Conservation (phyloP, 2,329 filamentous ascomycete species). For the Talaromyces albobiverticillius region DNA sequence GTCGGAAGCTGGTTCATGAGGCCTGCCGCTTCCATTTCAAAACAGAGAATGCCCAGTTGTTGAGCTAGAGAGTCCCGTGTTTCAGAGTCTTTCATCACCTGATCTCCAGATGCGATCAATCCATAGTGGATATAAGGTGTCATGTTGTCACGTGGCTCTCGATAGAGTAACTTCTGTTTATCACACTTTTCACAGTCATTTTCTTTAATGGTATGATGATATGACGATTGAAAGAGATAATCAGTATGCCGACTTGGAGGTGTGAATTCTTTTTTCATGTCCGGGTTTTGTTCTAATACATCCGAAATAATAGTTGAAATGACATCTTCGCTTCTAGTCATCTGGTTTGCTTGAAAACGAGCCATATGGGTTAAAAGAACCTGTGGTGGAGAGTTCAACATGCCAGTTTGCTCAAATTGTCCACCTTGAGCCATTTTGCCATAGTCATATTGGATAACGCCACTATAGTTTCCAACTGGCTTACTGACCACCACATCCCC, state of each 20-base stretch:
- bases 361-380: conserved; percentile 2
- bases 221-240: neutral
- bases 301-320: too few species aligned
- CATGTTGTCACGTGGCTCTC: neutral
- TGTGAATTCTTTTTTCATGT: neutral
- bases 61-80: neutral
- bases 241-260: neutral
- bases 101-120: neutral
- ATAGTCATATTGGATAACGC: too few species aligned
- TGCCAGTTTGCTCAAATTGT: conserved; percentile 2
- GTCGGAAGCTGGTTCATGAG: too few species aligned
- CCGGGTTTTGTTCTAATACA: neutral
- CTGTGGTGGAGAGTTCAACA: conserved; percentile 5
- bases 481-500: too few species aligned
- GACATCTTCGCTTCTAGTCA: neutral
- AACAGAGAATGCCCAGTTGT: conserved; percentile 17
- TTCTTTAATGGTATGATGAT: neutral
- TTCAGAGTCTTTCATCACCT: neutral
- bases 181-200: neutral
- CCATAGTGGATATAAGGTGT: neutral
- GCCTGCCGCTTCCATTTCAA: too few species aligned
- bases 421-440: conserved; percentile 4
- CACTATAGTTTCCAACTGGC: too few species aligned
- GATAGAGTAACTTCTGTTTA: neutral
- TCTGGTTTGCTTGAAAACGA: neutral